Percentiles rank a stretch among this genome's conserved stretches.
These are phyloP conservation scores for Sporisorium sorghi DNA, from an alignment of 1,284 basidiomycete species.

Conservation along the genomic window DNA sequence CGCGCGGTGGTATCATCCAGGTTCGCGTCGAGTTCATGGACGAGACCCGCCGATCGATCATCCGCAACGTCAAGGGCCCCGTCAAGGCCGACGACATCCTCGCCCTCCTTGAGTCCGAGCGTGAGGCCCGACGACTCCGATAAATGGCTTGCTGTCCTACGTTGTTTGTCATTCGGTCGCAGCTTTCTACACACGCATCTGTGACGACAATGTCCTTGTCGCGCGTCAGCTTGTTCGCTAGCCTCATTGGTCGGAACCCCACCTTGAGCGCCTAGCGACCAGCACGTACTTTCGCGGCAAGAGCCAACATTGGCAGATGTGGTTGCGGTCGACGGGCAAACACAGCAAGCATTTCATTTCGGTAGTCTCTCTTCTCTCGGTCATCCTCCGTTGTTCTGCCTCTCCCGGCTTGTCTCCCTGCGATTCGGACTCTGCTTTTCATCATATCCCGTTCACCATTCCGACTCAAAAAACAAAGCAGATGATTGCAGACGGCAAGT, in stretches of 20 bases:
- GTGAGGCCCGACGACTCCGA: slow-evolving; percentile 85
- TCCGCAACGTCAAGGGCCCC: slow-evolving; percentile 99
- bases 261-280: slow-evolving; percentile 13
- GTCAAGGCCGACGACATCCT: slow-evolving; percentile 97
- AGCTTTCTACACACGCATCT: not conserved
- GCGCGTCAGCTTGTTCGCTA: slow-evolving; percentile 10
- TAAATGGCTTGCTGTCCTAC: slow-evolving; percentile 21
- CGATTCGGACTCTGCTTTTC: slow-evolving; percentile 1
- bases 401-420: not conserved
- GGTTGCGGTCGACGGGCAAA: not conserved
- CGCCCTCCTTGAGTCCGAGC: slow-evolving; percentile 96
- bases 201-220: not conserved
- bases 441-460: not conserved
- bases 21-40: slow-evolving; percentile 99
- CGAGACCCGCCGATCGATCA: slow-evolving; percentile 93
- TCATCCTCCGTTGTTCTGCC: slow-evolving; percentile 13
- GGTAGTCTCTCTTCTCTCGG: slow-evolving; percentile 17
- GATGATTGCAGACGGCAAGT: not conserved
- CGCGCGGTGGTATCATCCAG: slow-evolving; percentile 99
- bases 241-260: slow-evolving; percentile 43
- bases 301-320: not conserved
- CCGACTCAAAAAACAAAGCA: not conserved
- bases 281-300: slow-evolving; percentile 1
- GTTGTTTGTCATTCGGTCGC: not conserved
- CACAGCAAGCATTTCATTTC: slow-evolving; percentile 18